Base-by-base conservation (phyloP, 106 monocot species). In the Acorus gramineus region DNA sequence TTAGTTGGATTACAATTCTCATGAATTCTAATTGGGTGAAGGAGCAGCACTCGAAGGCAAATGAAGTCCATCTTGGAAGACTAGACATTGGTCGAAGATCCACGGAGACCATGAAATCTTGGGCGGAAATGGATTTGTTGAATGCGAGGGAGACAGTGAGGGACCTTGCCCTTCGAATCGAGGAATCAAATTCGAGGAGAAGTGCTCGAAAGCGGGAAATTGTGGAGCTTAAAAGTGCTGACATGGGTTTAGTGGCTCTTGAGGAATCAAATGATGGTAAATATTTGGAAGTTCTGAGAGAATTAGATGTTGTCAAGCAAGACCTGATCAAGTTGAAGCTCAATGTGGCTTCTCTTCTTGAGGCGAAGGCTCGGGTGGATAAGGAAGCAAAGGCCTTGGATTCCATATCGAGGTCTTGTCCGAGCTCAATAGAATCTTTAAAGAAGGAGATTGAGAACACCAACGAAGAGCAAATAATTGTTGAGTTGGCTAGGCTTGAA, bases 61-160 rank as follows among this genome's bases (percentile, higher is more conserved):
- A 56, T 47, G 76, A 73, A 12, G 49, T 79, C 14, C 73, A 76
- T 53, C 45, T 8, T 4, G 76, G 54, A 4, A 66, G 65, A 63
- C 43, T 49, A 3, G 62, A 55, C 8, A 64, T 64, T 44, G 73
- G 63, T 2, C 73, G 54, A 58, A 65, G 47, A 5, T 67, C 12
- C 8, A 59, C 74, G 1, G 80, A 80, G 56, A 67, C 60, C 1
- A 80, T 80, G 54, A 76, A 49, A 67, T 50, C 69, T 3, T 44
- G 28, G 14, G 71, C 72, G 1, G 77, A 80, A 52, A 13, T 67
- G 2, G 77, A 92, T 44, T 69, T 87, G 43, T 50, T 46, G 4
- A 67, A 62, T 44, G 74, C 74, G 1, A 78, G 62, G 28, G 56
- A 44, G n/a, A 47, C 42, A 14, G 78, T 63, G 28, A 76, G 64